Percentiles rank a stretch among this genome's conserved stretches.
Conservation (phyloP, 768 basidiomycete species). For the Tulasnella sp. region DNA sequence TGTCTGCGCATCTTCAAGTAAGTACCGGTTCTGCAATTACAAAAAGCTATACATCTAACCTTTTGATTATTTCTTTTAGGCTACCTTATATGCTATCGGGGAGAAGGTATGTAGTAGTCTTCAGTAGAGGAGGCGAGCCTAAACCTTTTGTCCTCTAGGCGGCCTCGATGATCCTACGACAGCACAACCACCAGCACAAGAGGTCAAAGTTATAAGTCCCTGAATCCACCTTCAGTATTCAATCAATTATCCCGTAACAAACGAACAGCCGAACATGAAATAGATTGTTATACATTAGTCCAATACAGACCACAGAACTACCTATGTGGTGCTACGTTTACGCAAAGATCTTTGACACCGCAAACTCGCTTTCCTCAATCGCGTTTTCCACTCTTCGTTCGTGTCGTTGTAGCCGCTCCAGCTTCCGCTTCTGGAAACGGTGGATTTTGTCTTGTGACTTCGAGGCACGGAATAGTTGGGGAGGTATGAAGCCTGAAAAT, state of each 20-base stretch:
- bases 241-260: too few relatives aligned
- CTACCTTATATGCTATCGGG: conserved; percentile 7
- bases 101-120: neutral
- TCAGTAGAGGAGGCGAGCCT: neutral
- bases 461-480: conserved; percentile 62
- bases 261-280: too few relatives aligned
- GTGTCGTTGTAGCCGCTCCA: conserved; percentile 53
- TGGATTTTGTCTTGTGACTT: conserved; percentile 59
- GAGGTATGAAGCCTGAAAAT: conserved; percentile 76
- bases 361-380: conserved; percentile 64
- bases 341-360: conserved; percentile 80
- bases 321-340: conserved; percentile 38
- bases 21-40: neutral
- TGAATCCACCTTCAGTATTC: too few relatives aligned
- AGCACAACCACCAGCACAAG: too few relatives aligned
- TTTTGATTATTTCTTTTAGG: neutral
- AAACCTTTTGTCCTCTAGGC: neutral
- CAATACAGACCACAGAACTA: too few relatives aligned
- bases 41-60: neutral
- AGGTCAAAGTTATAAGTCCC: too few relatives aligned
- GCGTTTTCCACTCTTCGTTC: conserved; percentile 51
- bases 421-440: conserved; percentile 73
- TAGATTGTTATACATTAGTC: too few relatives aligned
- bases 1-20: conserved; percentile 11
- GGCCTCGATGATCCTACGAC: conserved; percentile 3